Evolutionary conservation across 1,284 basidiomycete species (phyloP).

Genomic region (Tilletia indica): DNA sequence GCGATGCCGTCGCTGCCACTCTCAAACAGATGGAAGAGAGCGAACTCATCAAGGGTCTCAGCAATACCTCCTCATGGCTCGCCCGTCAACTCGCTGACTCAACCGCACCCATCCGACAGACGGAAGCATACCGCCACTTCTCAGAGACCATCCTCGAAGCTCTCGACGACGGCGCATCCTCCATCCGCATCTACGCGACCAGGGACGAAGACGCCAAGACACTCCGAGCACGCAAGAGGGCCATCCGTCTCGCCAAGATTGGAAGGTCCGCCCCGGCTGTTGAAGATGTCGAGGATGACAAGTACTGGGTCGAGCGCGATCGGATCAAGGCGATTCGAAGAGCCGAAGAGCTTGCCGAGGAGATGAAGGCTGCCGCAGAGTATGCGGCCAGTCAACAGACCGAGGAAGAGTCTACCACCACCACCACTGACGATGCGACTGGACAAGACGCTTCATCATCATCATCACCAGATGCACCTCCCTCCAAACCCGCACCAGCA

Average conservation of each 20-base stretch:
- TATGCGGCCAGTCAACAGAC: not conserved
- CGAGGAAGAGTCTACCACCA: conserved; percentile 4
- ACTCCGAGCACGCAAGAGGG: conserved; percentile 58
- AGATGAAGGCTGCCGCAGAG: conserved; percentile 4
- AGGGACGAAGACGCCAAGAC: conserved; percentile 71
- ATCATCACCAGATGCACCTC: not conserved
- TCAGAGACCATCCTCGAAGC: conserved; percentile 86
- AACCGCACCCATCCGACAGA: conserved; percentile 72
- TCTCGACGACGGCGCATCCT: conserved; percentile 86
- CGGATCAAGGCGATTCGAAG: conserved; percentile 16
- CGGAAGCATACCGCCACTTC: conserved; percentile 87
- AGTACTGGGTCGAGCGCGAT: conserved; percentile 1
- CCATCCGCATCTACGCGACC: conserved; percentile 58
- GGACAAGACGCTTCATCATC: too few relatives aligned
- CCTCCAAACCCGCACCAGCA: not conserved
- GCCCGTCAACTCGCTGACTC: conserved; percentile 45
- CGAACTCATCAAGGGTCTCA: conserved; percentile 78
- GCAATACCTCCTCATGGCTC: conserved; percentile 46
- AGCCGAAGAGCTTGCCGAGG: not conserved
- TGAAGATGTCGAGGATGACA: conserved; percentile 41
- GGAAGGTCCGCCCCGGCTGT: conserved; percentile 40
- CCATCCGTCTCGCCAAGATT: conserved; percentile 50
- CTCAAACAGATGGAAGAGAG: conserved; percentile 90
- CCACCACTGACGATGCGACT: not conserved
- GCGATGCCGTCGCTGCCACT: conserved; percentile 87